These are phyloP conservation scores for Dissophora ornata DNA, from an alignment of 192 early-diverging fungal genomes.

Conservation along the genomic window DNA sequence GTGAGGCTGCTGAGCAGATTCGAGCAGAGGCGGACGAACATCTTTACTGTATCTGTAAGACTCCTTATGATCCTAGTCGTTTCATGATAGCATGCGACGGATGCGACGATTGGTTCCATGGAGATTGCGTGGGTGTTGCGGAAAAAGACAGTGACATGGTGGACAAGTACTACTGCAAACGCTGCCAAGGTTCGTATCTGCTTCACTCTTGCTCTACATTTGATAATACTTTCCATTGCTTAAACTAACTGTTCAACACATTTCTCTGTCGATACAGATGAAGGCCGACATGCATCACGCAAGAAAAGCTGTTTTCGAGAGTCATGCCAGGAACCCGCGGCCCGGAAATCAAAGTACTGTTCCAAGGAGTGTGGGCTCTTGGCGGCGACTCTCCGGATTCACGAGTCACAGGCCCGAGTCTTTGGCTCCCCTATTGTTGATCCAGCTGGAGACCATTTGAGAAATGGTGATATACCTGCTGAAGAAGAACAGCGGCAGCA, in stretches of 20 bases:
- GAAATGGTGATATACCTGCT: conserved; percentile 16
- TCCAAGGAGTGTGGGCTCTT: conserved; percentile 64
- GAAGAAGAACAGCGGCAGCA: conserved; percentile 32
- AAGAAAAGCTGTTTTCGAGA: conserved; percentile 62
- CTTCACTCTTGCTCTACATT: not conserved
- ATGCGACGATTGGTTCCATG: conserved; percentile 84
- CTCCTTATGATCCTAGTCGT: conserved; percentile 60
- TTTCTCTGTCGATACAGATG: too few species aligned
- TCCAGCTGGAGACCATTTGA: not conserved
- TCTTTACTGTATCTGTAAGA: conserved; percentile 73
- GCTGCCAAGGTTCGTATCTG: conserved; percentile 67
- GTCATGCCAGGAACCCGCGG: conserved; percentile 56
- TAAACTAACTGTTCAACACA: too few species aligned
- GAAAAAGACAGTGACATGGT: conserved; percentile 65
- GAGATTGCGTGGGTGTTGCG: conserved; percentile 73
- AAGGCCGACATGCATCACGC: conserved; percentile 60
- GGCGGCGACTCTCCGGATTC: conserved; percentile 57
- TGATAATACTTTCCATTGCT: not conserved
- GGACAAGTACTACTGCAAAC: conserved; percentile 72
- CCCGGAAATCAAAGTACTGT: conserved; percentile 61
- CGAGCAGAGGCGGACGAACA: conserved; percentile 9
- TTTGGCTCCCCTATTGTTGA: conserved; percentile 18
- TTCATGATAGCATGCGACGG: conserved; percentile 84
- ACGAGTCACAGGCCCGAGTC: conserved; percentile 52
- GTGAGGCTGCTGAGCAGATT: not conserved